Evolutionary conservation across 2,329 filamentous ascomycete species (phyloP).

Genomic region (Penicillium sp.): DNA sequence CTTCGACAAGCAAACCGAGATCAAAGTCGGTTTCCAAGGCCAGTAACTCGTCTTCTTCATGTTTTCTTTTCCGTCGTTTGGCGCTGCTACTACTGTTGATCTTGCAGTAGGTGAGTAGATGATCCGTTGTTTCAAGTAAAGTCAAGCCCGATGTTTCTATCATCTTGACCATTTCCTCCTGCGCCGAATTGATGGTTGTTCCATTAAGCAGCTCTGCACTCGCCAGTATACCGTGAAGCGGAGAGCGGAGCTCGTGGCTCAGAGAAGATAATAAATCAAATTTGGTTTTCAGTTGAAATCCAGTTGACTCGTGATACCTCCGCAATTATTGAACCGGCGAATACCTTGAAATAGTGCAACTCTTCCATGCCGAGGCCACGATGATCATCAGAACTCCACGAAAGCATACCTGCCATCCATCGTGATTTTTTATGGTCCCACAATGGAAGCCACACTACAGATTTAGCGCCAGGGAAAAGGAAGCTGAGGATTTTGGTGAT

Average conservation of each 20-base stretch:
- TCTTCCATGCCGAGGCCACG: conserved; percentile 30
- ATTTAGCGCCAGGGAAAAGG: conserved; percentile 26
- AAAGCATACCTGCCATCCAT: conserved; percentile 37
- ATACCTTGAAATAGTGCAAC: conserved; percentile 40
- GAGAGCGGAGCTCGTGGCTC: conserved; percentile 57
- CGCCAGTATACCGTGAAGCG: conserved; percentile 53
- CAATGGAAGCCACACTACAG: conserved; percentile 36
- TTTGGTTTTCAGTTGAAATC: conserved; percentile 50
- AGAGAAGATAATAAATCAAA: conserved; percentile 58
- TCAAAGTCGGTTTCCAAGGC: conserved; percentile 36
- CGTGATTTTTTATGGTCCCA: conserved; percentile 40
- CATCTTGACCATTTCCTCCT: conserved; percentile 52
- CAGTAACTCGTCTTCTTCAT: conserved; percentile 17
- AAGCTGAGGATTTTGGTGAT: conserved; percentile 21
- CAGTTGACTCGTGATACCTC: conserved; percentile 41
- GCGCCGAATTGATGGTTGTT: conserved; percentile 44
- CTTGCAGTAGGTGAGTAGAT: conserved; percentile 43
- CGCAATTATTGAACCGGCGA: conserved; percentile 40
- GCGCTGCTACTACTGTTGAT: conserved; percentile 35
- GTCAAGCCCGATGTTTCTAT: conserved; percentile 56
- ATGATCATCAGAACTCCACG: conserved; percentile 32
- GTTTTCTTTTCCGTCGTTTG: conserved; percentile 13
- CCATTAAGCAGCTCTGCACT: conserved; percentile 56
- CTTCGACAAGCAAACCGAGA: conserved; percentile 35
- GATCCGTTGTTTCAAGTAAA: conserved; percentile 53